A percentile compares a stretch with the other conserved stretches of the same genome.
Evolutionary conservation across 2,329 filamentous ascomycete genomes (phyloP).

Genomic region (Amauroascus verrucosus): DNA sequence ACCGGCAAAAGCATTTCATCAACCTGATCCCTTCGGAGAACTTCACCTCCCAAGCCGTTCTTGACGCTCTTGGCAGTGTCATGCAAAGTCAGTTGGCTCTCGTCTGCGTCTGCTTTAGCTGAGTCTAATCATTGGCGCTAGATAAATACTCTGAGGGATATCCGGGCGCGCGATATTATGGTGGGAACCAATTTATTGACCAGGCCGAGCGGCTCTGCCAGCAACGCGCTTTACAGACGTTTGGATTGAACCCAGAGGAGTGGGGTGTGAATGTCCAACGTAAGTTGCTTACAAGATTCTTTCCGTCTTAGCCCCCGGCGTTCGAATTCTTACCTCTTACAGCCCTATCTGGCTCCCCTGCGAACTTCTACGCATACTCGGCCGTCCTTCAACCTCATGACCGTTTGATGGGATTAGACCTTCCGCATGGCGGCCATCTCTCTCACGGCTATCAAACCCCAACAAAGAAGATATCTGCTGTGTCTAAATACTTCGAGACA

Average conservation of each 20-base stretch:
- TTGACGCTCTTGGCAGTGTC: conserved; percentile 82
- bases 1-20: conserved; percentile 93
- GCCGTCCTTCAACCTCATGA: conserved; percentile 93
- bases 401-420: conserved; percentile 89
- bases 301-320: background rate
- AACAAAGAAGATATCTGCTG: conserved; percentile 88
- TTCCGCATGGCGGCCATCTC: conserved; percentile 88
- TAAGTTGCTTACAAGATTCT: conserved; percentile 28
- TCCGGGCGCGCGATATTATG: conserved; percentile 90
- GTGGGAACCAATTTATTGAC: conserved; percentile 93
- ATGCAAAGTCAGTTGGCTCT: conserved; percentile 66
- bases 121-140: conserved; percentile 32
- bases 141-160: conserved; percentile 99
- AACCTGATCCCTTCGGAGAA: conserved; percentile 94
- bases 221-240: conserved; percentile 76
- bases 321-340: background rate
- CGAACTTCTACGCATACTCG: conserved; percentile 77
- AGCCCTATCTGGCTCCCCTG: conserved; percentile 72
- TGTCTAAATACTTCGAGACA: conserved; percentile 99
- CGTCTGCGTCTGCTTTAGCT: background rate
- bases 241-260: conserved; percentile 69
- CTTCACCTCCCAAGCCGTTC: conserved; percentile 84
- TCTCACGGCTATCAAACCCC: conserved; percentile 97
- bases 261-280: conserved; percentile 97
- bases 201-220: conserved; percentile 83